Evolutionary conservation across 306 rosid species (phyloP).

Genomic region (Astragalus membranaceus): DNA sequence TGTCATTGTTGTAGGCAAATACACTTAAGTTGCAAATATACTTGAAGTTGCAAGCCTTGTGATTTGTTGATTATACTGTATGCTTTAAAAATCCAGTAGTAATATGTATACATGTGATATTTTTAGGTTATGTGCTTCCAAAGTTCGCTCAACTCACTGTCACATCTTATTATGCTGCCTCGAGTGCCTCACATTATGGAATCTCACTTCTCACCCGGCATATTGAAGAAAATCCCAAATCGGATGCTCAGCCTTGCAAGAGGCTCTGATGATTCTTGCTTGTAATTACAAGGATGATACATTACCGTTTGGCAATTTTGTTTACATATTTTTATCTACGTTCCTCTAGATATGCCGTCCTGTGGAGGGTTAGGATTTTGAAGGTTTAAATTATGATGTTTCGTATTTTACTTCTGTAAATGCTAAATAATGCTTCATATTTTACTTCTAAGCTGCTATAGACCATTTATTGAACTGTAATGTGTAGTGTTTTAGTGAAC

Average conservation of each 20-base stretch:
- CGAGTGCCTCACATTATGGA: conserved; percentile 91
- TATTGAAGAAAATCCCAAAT: conserved; percentile 58
- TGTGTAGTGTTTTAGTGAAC: no score
- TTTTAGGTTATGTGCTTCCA: conserved; percentile 76
- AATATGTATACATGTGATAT: conserved; percentile 17
- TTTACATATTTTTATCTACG: not conserved
- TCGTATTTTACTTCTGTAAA: no score
- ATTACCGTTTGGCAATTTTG: conserved; percentile 30
- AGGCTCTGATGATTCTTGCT: conserved; percentile 34
- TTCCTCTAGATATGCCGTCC: not conserved
- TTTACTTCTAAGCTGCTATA: not conserved
- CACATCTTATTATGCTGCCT: conserved; percentile 82
- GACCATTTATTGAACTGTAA: no score
- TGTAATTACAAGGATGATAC: conserved; percentile 22
- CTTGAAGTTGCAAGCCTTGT: not conserved
- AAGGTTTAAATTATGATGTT: not conserved
- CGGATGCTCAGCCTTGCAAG: conserved; percentile 37
- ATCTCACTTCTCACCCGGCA: conserved; percentile 87
- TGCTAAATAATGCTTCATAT: conserved; percentile 1
- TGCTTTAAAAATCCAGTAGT: not conserved
- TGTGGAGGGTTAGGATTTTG: conserved; percentile 9
- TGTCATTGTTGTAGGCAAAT: not conserved
- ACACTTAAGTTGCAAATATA: not conserved
- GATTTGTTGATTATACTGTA: not conserved
- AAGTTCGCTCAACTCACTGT: conserved; percentile 73